Base-by-base conservation (phyloP, 2,329 filamentous ascomycete genomes). In the Trichoderma sp. region DNA sequence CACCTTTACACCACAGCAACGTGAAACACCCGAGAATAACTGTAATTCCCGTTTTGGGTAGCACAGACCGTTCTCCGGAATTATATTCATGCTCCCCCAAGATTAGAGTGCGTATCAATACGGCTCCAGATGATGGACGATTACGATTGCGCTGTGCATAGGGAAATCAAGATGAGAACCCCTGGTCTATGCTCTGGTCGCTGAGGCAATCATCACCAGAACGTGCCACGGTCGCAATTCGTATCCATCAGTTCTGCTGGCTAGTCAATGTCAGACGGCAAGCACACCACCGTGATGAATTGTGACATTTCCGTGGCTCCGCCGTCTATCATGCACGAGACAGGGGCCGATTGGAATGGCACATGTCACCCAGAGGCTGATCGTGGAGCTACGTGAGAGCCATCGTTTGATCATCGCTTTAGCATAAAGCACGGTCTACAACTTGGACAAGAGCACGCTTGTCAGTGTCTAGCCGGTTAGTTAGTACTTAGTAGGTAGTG, bases 361-460 rank as follows among this genome's bases (percentile, higher is more conserved):
- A 61, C n/a, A 34, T 59, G 66, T 68, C 66, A 68, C 34, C n/a
- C 53, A 47, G 20, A 57, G 53, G 53, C 53, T 68, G 34, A 59
- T 68, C 65, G 55, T 59, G 65, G 65, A 68, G 66, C 63, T 26
- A 20, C 23, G 34, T 28, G 43, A 66, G 17, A 36, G 36, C 66
- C 39, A 50, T 12, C 32, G 55, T 68, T 68, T 68, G 66, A 68
- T 68, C 66, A 68, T 61, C 66, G 8, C 28, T 61, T 23, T 68
- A 68, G 66, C 55, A 68, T 50, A n/a, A 68, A 59, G 66, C 66
- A 68, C 66, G 36, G 47, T 53, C 47, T 53, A 13, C 47, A 53
- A 13, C 20, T 53, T 23, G 20, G 47, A 53, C 20, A 23, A 50
- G 47, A 53, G 20, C 47, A 53, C n/a, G 47, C 47, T 13, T 53